A percentile compares a stretch with the other conserved stretches of the same genome.
Evolutionary conservation across 352 stramenopile species (phyloP).

Genomic region (Blastocystis sp.): DNA sequence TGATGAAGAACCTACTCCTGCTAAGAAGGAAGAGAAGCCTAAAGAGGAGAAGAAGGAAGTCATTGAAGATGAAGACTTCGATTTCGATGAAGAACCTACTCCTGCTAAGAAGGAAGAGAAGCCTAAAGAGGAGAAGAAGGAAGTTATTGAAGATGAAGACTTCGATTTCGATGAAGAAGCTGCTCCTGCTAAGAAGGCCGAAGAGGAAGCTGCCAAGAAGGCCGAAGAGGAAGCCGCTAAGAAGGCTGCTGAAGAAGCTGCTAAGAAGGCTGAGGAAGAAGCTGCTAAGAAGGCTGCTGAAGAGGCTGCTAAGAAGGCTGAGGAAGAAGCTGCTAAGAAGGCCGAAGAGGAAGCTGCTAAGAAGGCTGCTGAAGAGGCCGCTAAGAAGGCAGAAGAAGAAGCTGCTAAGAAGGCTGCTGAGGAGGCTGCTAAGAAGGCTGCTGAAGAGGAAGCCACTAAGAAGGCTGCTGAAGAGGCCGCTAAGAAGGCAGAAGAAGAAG

Average conservation of each 20-base stretch:
- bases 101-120: conserved; percentile 24
- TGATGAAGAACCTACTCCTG: conserved; percentile 4
- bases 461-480: background rate
- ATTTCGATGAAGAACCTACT: background rate
- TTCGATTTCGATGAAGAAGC: background rate
- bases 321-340: background rate
- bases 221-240: conserved; percentile 9
- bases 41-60: background rate
- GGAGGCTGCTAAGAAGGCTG: background rate
- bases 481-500: background rate
- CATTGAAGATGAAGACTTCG: background rate
- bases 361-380: too few species aligned
- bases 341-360: conserved; percentile 27
- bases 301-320: background rate
- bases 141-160: background rate
- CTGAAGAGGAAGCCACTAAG: conserved; percentile 21
- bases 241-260: conserved; percentile 11
- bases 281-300: background rate
- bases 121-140: conserved; percentile 38
- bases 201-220: conserved; percentile 31
- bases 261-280: conserved; percentile 23
- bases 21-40: conserved; percentile 11
- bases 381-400: conserved; percentile 22
- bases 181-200: background rate
- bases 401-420: background rate